Evolutionary conservation across 106 monocot genomes (phyloP).

Genomic region (Dioscorea dumetorum): DNA sequence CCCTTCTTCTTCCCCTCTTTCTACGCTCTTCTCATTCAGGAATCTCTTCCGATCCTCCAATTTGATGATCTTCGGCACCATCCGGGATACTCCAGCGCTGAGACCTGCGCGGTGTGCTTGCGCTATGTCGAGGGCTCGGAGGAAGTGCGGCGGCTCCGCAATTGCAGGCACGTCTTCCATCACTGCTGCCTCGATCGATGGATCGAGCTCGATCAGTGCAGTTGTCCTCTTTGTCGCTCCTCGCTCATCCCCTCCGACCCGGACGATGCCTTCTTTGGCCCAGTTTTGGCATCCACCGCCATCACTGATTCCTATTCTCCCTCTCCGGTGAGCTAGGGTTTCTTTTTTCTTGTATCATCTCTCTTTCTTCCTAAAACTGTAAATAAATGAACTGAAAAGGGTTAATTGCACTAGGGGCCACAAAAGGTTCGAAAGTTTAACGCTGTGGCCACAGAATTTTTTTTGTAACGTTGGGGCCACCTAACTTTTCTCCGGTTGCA

Average conservation of each 20-base stretch:
- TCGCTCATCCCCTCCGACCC: constrained; percentile 10
- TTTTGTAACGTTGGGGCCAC: too few species aligned
- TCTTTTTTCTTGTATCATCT: too few species aligned
- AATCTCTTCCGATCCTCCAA: not conserved
- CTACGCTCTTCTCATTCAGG: not conserved
- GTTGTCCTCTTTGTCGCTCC: constrained; percentile 67
- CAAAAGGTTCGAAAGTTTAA: too few species aligned
- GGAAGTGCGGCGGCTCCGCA: constrained; percentile 44
- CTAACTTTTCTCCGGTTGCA: too few species aligned
- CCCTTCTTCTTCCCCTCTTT: not conserved
- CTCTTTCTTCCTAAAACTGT: too few species aligned
- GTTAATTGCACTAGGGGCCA: too few species aligned
- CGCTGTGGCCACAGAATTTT: too few species aligned
- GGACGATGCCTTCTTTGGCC: not conserved
- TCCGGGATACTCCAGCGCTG: too few species aligned
- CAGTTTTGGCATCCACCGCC: not conserved
- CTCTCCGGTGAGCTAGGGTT: not conserved
- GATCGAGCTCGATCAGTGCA: constrained; percentile 43
- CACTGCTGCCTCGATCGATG: constrained; percentile 55
- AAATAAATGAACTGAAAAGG: too few species aligned
- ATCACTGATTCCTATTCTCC: not conserved
- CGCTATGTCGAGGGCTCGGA: constrained; percentile 35
- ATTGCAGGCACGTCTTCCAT: constrained; percentile 72
- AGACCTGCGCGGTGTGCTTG: constrained; percentile 62
- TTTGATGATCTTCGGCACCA: not conserved